Percentiles rank a stretch among this genome's conserved stretches.
These are phyloP conservation scores for Monilinia laxa DNA, from an alignment of 2,329 filamentous ascomycete genomes.

Conservation along the genomic window DNA sequence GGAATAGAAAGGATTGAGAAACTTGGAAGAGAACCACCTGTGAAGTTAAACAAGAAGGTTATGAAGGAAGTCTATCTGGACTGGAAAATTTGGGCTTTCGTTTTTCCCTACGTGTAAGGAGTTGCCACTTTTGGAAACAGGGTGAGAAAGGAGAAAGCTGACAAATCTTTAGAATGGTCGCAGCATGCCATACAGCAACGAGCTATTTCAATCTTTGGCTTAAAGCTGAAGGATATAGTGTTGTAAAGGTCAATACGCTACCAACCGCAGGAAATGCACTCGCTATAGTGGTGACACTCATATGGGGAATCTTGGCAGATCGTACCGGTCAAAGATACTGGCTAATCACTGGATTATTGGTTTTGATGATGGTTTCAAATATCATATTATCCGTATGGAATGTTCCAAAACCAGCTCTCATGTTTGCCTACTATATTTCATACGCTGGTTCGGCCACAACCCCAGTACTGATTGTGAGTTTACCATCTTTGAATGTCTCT, in stretches of 20 bases:
- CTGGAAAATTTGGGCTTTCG: slow-evolving; percentile 14
- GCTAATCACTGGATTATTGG: slow-evolving; percentile 8
- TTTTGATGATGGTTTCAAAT: slow-evolving; percentile 1
- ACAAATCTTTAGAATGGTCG: background rate
- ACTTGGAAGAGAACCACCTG: background rate
- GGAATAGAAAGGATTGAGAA: slow-evolving; percentile 6
- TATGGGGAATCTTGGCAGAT: slow-evolving; percentile 7
- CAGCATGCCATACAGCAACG: slow-evolving; percentile 6
- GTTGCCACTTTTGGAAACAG: background rate
- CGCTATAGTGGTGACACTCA: background rate
- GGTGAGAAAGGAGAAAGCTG: no score
- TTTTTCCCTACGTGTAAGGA: slow-evolving; percentile 3
- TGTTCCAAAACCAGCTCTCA: background rate
- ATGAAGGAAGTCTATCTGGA: slow-evolving; percentile 5
- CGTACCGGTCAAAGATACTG: background rate
- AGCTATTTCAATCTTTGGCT: slow-evolving; percentile 18
- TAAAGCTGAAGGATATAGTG: slow-evolving; percentile 9
- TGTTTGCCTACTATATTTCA: slow-evolving; percentile 10
- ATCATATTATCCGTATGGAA: slow-evolving; percentile 10
- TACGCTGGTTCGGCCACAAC: slow-evolving; percentile 1
- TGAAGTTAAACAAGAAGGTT: slow-evolving; percentile 1
- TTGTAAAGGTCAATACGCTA: background rate
- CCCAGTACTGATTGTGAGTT: slow-evolving; percentile 9
- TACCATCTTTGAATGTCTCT: no score
- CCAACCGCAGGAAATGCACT: slow-evolving; percentile 10